Conservation (phyloP, 768 basidiomycete species). For the Mycena metata region DNA sequence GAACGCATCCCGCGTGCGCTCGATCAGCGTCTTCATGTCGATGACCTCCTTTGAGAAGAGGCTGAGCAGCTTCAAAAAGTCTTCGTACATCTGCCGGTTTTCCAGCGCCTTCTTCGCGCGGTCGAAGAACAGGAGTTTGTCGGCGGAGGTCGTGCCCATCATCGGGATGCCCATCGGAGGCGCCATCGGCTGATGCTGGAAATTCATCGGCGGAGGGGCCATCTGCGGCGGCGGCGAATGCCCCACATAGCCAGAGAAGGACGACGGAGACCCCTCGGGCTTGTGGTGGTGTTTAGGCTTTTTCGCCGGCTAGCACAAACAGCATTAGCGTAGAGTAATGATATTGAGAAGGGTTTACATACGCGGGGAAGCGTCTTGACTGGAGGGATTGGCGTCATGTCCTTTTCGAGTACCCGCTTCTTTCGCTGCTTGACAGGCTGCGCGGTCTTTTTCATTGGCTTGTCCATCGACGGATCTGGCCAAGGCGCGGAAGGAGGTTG, state of each 20-base stretch:
- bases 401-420: constrained; percentile 77
- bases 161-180: constrained; percentile 42
- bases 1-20: constrained; percentile 81
- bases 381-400: constrained; percentile 70
- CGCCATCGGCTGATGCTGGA: constrained; percentile 39
- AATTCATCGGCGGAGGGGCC: constrained; percentile 42
- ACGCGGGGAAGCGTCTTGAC: constrained; percentile 65
- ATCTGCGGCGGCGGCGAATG: constrained; percentile 55
- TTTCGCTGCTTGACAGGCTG: constrained; percentile 68
- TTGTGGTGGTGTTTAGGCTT: constrained; percentile 74
- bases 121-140: constrained; percentile 95
- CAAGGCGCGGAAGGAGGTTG: constrained; percentile 60
- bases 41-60: constrained; percentile 94
- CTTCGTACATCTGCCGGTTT: constrained; percentile 85
- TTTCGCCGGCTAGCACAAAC: constrained; percentile 60
- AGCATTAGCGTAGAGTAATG: not conserved
- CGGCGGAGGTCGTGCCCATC: constrained; percentile 57
- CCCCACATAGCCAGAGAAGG: constrained; percentile 63
- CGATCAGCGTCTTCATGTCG: constrained; percentile 84
- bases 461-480: constrained; percentile 56
- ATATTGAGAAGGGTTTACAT: constrained; percentile 40
- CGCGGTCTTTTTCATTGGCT: constrained; percentile 58
- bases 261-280: constrained; percentile 66
- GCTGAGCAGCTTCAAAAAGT: constrained; percentile 93
- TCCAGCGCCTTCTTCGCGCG: constrained; percentile 87